Conservation (phyloP, 164 flowering plant genomes). For the Chimonanthus praecox region DNA sequence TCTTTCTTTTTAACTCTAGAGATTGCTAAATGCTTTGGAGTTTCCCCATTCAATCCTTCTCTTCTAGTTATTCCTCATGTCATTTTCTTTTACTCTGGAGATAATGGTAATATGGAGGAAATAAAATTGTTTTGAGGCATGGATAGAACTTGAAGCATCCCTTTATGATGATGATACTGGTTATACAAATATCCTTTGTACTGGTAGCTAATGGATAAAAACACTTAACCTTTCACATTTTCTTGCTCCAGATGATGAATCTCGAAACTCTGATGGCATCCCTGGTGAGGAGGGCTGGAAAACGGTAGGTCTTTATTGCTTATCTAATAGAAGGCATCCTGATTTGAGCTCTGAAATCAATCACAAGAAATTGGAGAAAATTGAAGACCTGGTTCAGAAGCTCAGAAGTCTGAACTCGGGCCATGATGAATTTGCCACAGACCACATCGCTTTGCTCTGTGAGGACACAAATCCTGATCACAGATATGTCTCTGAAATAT, state of each 20-base stretch:
- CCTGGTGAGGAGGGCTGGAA: constrained; percentile 32
- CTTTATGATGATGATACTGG: too few relatives aligned
- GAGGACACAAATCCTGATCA: constrained; percentile 45
- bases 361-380: constrained; percentile 37
- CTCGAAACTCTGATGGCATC: constrained; percentile 20
- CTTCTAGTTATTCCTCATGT: too few relatives aligned
- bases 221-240: neutral
- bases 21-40: too few relatives aligned
- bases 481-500: constrained; percentile 58
- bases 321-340: constrained; percentile 13
- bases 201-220: too few relatives aligned
- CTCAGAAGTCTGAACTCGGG: constrained; percentile 25
- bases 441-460: constrained; percentile 25
- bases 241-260: constrained; percentile 36
- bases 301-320: constrained; percentile 8
- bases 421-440: constrained; percentile 27
- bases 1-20: too few relatives aligned
- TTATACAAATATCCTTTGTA: too few relatives aligned
- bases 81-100: too few relatives aligned
- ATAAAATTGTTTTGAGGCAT: too few relatives aligned
- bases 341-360: constrained; percentile 21
- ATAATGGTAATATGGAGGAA: too few relatives aligned
- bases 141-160: too few relatives aligned
- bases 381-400: constrained; percentile 38
- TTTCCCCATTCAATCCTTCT: too few relatives aligned